Conservation (phyloP, 495 filamentous ascomycete genomes). For the Venustampulla echinocandica region DNA sequence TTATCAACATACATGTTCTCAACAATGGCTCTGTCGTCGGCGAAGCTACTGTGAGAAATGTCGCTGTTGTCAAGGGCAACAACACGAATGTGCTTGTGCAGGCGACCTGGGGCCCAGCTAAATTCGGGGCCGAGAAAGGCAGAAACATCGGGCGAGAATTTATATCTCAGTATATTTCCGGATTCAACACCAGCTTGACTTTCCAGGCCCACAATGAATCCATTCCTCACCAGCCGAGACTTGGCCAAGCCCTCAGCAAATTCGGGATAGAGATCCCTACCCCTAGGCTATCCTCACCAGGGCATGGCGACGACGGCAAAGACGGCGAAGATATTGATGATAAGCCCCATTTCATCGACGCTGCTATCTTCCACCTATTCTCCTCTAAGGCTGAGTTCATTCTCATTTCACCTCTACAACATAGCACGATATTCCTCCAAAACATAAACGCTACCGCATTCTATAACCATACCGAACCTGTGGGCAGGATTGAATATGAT, state of each 20-base stretch:
- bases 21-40: conserved; percentile 68
- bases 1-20: conserved; percentile 62
- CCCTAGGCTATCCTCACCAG: conserved; percentile 52
- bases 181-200: conserved; percentile 71
- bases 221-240: conserved; percentile 62
- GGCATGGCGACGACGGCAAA: conserved; percentile 33
- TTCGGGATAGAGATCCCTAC: conserved; percentile 60
- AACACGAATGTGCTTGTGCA: conserved; percentile 64
- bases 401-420: conserved; percentile 65
- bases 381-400: conserved; percentile 82
- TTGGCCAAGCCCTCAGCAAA: conserved; percentile 63
- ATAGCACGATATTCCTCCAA: conserved; percentile 65
- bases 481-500: conserved; percentile 69
- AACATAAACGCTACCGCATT: conserved; percentile 74
- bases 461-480: conserved; percentile 67
- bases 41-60: conserved; percentile 54
- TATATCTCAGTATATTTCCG: conserved; percentile 79
- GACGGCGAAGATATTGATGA: conserved; percentile 35
- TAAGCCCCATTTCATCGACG: conserved; percentile 65
- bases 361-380: conserved; percentile 77
- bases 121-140: conserved; percentile 49
- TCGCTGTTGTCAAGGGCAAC: conserved; percentile 54
- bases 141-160: conserved; percentile 57
- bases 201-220: conserved; percentile 57
- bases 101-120: conserved; percentile 63